These are phyloP conservation scores for Prototheca cutis DNA, from an alignment of 163 green algal species.

Conservation along the genomic window DNA sequence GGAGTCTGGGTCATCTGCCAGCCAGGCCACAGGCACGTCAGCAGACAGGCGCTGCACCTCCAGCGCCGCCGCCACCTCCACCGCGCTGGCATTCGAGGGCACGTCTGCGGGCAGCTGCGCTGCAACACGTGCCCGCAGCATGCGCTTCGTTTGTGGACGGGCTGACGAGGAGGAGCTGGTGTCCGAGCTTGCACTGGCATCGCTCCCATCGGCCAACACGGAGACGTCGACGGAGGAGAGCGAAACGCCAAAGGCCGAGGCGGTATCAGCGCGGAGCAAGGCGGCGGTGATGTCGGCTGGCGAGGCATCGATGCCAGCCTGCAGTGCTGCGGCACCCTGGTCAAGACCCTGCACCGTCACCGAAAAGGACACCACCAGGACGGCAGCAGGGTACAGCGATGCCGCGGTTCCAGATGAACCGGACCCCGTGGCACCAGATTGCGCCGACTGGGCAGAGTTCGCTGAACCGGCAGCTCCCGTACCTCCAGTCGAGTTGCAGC, in stretches of 20 bases:
- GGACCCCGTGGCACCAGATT: background rate
- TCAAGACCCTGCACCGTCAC: conserved; percentile 31
- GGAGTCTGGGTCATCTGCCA: conserved; percentile 35
- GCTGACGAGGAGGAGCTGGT: conserved; percentile 5
- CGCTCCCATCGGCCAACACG: too few relatives aligned
- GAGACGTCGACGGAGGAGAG: conserved; percentile 18
- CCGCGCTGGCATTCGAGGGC: conserved; percentile 20
- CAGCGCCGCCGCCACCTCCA: conserved; percentile 32
- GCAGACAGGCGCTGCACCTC: conserved; percentile 38
- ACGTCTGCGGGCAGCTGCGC: conserved; percentile 36
- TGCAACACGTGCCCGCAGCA: conserved; percentile 35
- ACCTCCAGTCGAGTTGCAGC: too few relatives aligned
- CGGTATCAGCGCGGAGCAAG: conserved; percentile 35
- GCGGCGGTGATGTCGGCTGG: conserved; percentile 20
- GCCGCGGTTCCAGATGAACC: background rate
- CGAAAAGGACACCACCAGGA: conserved; percentile 42
- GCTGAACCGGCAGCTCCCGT: too few relatives aligned
- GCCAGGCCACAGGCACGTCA: conserved; percentile 37
- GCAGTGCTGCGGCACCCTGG: conserved; percentile 10
- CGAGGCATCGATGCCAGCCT: conserved; percentile 33
- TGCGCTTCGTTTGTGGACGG: conserved; percentile 16
- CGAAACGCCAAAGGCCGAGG: conserved; percentile 40
- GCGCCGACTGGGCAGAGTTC: too few relatives aligned
- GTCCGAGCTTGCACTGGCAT: too few relatives aligned
- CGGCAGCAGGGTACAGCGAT: conserved; percentile 19